Evolutionary conservation across 352 stramenopile genomes (phyloP).

Genomic region (Globisporangium echinulatum): DNA sequence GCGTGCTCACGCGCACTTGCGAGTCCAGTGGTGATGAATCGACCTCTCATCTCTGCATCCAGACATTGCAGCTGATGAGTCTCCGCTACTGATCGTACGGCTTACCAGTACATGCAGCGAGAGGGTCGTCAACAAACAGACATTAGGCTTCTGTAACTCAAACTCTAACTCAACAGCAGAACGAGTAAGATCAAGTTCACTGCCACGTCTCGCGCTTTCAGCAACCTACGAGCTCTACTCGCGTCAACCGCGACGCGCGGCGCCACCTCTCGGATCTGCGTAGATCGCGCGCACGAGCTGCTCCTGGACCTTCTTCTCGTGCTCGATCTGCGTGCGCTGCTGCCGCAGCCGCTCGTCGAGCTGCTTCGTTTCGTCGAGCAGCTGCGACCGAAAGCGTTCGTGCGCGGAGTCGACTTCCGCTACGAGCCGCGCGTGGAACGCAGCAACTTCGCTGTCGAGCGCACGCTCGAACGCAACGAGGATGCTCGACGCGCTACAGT

Average conservation of each 20-base stretch:
- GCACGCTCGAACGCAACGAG: conserved; percentile 15
- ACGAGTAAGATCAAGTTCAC: too few relatives aligned
- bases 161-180: too few relatives aligned
- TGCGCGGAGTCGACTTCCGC: conserved; percentile 28
- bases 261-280: neutral
- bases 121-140: too few relatives aligned
- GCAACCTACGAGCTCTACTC: too few relatives aligned
- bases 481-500: neutral
- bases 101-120: too few relatives aligned
- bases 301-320: conserved; percentile 29
- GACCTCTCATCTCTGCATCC: too few relatives aligned
- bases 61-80: too few relatives aligned
- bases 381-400: conserved; percentile 18
- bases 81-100: too few relatives aligned
- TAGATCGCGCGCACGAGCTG: conserved; percentile 16
- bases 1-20: too few relatives aligned
- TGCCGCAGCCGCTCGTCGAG: conserved; percentile 18
- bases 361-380: conserved; percentile 19
- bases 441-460: conserved; percentile 23
- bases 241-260: too few relatives aligned
- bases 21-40: neutral
- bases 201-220: too few relatives aligned
- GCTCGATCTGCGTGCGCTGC: conserved; percentile 19
- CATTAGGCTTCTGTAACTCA: too few relatives aligned
- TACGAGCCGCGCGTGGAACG: conserved; percentile 24